phyloP scores from a whole-genome alignment of 2,329 filamentous ascomycete species.

The Hypoxylon sp. region DNA sequence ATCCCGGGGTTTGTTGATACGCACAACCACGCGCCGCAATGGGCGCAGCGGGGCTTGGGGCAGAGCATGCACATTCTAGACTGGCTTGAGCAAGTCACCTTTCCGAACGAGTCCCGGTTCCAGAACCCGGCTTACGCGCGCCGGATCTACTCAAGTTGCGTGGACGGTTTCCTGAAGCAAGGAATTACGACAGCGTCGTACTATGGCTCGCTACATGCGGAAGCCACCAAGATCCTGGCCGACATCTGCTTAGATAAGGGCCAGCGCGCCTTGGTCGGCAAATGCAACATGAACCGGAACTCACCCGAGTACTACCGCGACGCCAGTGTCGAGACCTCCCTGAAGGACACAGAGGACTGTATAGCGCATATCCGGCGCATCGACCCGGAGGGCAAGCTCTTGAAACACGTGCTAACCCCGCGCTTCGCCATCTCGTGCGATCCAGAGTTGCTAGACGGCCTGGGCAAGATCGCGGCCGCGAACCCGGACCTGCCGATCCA shows the following conservation, averaged over 20 bases:
- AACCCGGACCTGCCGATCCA: slow-evolving; percentile 71
- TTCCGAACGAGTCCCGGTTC: slow-evolving; percentile 75
- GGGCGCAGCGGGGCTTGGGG: slow-evolving; percentile 64
- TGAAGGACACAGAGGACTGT: slow-evolving; percentile 65
- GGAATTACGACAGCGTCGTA: slow-evolving; percentile 75
- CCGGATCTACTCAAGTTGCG: slow-evolving; percentile 65
- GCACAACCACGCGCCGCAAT: slow-evolving; percentile 77
- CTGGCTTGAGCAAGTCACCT: slow-evolving; percentile 76
- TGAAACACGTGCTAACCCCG: slow-evolving; percentile 69
- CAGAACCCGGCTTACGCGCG: slow-evolving; percentile 67
- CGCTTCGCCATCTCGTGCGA: slow-evolving; percentile 75
- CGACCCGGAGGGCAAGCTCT: slow-evolving; percentile 61
- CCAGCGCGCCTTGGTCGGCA: slow-evolving; percentile 73
- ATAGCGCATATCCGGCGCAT: slow-evolving; percentile 63
- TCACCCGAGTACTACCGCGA: slow-evolving; percentile 70
- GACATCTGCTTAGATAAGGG: slow-evolving; percentile 67
- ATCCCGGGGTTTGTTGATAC: slow-evolving; percentile 76
- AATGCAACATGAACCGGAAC: slow-evolving; percentile 74
- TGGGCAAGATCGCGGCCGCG: slow-evolving; percentile 67
- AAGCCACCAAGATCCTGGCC: slow-evolving; percentile 70
- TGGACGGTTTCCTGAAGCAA: slow-evolving; percentile 72
- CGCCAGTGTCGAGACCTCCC: slow-evolving; percentile 60
- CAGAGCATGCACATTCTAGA: slow-evolving; percentile 70
- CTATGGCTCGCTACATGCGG: slow-evolving; percentile 70
- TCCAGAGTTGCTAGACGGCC: slow-evolving; percentile 65